Conservation (phyloP, 208 protist species). For the Crithidia sp. region DNA sequence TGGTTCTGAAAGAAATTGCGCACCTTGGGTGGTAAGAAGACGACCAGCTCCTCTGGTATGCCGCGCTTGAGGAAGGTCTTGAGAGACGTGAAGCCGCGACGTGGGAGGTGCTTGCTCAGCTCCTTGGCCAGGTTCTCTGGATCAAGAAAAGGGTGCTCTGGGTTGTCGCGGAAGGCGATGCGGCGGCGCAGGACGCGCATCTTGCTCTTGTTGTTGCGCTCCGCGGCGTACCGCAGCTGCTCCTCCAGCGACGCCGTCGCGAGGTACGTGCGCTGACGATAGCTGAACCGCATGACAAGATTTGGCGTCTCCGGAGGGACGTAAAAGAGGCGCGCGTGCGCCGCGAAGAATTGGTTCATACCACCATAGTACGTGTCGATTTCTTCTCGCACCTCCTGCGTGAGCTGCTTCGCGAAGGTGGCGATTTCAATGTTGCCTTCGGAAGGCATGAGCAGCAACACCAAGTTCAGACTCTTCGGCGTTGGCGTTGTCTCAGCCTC, state of each 20-base stretch:
- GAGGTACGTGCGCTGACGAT: slow-evolving; percentile 63
- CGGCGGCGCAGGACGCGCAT: slow-evolving; percentile 75
- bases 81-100: slow-evolving; percentile 66
- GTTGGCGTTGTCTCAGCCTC: slow-evolving; percentile 76
- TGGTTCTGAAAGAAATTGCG: slow-evolving; percentile 86
- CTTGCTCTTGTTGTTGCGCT: slow-evolving; percentile 61
- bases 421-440: slow-evolving; percentile 65
- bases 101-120: slow-evolving; percentile 75
- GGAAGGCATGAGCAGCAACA: slow-evolving; percentile 56
- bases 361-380: slow-evolving; percentile 68
- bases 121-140: slow-evolving; percentile 89
- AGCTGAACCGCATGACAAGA: slow-evolving; percentile 83
- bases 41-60: slow-evolving; percentile 76
- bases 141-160: slow-evolving; percentile 87
- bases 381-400: slow-evolving; percentile 42
- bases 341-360: slow-evolving; percentile 55
- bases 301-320: slow-evolving; percentile 51
- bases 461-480: slow-evolving; percentile 57
- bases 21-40: slow-evolving; percentile 69
- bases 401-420: slow-evolving; percentile 37
- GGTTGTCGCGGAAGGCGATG: slow-evolving; percentile 87
- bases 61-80: slow-evolving; percentile 69
- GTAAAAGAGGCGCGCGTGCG: slow-evolving; percentile 78
- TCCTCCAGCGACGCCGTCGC: slow-evolving; percentile 79
- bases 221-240: slow-evolving; percentile 76